Base-by-base conservation (phyloP, 2,329 filamentous ascomycete species). In the Fusarium penzigii region DNA sequence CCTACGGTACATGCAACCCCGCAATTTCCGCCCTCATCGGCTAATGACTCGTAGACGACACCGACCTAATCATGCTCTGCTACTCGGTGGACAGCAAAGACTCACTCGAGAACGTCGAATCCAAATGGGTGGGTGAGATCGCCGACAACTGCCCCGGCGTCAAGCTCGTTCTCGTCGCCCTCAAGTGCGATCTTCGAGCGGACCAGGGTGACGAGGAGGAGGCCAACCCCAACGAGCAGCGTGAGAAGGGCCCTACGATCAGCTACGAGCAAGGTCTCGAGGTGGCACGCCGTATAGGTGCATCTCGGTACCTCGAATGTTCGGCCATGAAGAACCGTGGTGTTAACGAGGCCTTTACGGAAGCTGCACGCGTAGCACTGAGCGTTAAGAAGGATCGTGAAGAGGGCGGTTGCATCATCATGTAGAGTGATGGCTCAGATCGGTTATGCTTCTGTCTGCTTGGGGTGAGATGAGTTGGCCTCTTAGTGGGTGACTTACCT, bases 101-200 rank as follows among this genome's bases (percentile, higher is more conserved):
- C 73, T 97, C 92, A 3, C 85, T 99, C 56, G 94, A 99, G 73
- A 99, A 99, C 82, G 92, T 99, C 56, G 92, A 96, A 73, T 93
- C 90, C 64, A 99, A 99, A 77, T 99, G 94, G 94, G 90, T 97
- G 6, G 89, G 90, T 57, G 94, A 99, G 75, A 99, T 99, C 62
- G 90, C 92, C 57, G 94, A 99, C 75, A 97, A 99, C 76, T 97
- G 94, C 75, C 91, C 92, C 2, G 90, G 89, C 52, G 94, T 97
- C 58, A 96, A 95, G 73, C 84, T 99, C 42, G 94, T 99, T 16
- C 82, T 99, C 8, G 92, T 97, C 5, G 94, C 94, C 20, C 82
- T 99, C 63, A 99, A 99, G 78, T 99, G 94, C 77, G 94, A 99
- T 75, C 76, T 99, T 67, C 85, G 94, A 62, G 32, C 10, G 13